Percentiles rank a stretch among this genome's conserved stretches.
Evolutionary conservation across 345 rosid genomes (phyloP).

Genomic region (Schrenkiella parvula): DNA sequence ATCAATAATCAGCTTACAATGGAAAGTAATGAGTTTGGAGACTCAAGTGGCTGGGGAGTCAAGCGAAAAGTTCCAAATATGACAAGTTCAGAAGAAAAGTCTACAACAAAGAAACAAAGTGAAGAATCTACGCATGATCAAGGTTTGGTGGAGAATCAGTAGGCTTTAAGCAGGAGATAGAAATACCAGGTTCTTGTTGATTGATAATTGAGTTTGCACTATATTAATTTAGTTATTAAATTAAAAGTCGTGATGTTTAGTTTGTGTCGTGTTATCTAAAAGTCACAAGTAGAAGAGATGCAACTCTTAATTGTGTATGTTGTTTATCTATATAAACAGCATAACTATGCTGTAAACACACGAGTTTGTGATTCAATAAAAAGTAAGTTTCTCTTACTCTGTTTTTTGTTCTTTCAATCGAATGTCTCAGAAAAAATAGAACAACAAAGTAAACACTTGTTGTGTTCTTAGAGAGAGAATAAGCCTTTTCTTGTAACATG

Average conservation of each 20-base stretch:
- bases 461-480: neutral
- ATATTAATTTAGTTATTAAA: neutral
- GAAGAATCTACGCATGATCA: too few relatives aligned
- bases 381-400: neutral
- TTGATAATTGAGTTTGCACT: neutral
- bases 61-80: too few relatives aligned
- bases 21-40: too few relatives aligned
- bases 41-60: too few relatives aligned
- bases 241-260: neutral
- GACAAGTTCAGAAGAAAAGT: too few relatives aligned
- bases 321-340: neutral
- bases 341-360: neutral
- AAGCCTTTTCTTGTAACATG: neutral
- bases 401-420: neutral
- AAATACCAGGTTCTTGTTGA: neutral
- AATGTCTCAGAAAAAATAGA: neutral
- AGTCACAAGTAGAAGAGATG: neutral
- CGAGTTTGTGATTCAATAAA: neutral
- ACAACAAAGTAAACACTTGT: neutral
- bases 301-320: neutral
- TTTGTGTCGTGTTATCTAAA: neutral
- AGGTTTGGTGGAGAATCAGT: too few relatives aligned
- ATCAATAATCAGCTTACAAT: too few relatives aligned
- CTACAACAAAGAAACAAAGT: too few relatives aligned
- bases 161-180: too few relatives aligned